Evolutionary conservation across 768 basidiomycete genomes (phyloP).

Genomic region (Amanita pallidorosea): DNA sequence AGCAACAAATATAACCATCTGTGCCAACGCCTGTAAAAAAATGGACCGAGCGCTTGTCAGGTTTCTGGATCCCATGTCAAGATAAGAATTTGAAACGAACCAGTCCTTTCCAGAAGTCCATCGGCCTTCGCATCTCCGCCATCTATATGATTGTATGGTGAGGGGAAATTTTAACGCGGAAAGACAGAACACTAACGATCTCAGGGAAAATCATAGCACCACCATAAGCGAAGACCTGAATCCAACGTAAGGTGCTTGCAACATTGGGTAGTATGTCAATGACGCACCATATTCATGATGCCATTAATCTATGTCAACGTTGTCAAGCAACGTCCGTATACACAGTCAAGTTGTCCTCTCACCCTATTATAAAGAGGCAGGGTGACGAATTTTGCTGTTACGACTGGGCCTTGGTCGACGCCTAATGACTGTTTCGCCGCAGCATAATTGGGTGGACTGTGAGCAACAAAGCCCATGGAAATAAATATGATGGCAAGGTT

Average conservation of each 20-base stretch:
- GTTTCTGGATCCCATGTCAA: background rate
- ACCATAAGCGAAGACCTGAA: conserved; percentile 45
- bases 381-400: conserved; percentile 25
- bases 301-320: conserved; percentile 35
- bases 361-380: conserved; percentile 27
- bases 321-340: background rate
- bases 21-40: conserved; percentile 25
- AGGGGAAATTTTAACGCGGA: background rate
- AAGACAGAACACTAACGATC: conserved; percentile 15
- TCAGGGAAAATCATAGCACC: conserved; percentile 39
- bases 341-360: background rate
- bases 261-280: background rate
- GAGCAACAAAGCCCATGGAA: conserved; percentile 49
- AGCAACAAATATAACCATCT: conserved; percentile 39
- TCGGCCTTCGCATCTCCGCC: conserved; percentile 57
- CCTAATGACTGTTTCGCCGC: conserved; percentile 29
- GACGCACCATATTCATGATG: conserved; percentile 46
- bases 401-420: conserved; percentile 19
- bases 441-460: conserved; percentile 41
- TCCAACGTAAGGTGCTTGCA: too few relatives aligned
- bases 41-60: background rate
- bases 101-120: conserved; percentile 66
- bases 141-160: conserved; percentile 26
- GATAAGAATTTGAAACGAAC: conserved; percentile 14
- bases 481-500: conserved; percentile 46